phyloP scores from a whole-genome alignment of 225 moss, liverwort and hornwort species.

The Straminergon stramineum region DNA sequence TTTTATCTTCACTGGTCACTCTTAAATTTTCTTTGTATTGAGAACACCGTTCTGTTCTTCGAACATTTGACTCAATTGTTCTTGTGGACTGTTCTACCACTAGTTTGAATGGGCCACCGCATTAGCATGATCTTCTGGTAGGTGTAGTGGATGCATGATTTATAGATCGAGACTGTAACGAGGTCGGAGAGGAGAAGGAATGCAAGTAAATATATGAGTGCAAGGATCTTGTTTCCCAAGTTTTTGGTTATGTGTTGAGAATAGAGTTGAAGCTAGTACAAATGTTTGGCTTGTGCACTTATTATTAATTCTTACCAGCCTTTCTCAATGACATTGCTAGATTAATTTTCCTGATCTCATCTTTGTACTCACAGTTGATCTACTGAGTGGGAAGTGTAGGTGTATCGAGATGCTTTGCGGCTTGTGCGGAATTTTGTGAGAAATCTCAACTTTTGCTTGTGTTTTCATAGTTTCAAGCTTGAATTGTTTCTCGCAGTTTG shows the following conservation, averaged over 20 bases:
- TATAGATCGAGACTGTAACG: background rate
- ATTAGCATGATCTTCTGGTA: background rate
- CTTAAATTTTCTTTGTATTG: background rate
- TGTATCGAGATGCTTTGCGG: conserved; percentile 85
- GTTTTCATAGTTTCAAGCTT: background rate
- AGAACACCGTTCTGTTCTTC: background rate
- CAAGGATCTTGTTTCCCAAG: background rate
- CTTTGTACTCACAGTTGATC: conserved; percentile 1
- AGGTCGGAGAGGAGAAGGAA: background rate
- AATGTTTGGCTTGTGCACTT: background rate
- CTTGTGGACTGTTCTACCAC: background rate
- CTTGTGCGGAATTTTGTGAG: conserved; percentile 93
- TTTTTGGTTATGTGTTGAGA: background rate
- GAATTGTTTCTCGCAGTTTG: background rate
- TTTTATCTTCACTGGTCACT: background rate
- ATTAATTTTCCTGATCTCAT: background rate
- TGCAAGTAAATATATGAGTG: background rate
- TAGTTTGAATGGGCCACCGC: background rate
- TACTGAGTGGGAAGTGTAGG: conserved; percentile 49
- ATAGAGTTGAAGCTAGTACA: background rate
- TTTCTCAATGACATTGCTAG: background rate
- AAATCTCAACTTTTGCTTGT: conserved; percentile 1
- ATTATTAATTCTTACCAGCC: background rate
- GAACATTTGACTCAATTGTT: background rate
- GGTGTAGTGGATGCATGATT: background rate